These are phyloP conservation scores for Chrysoporthe austroafricana DNA, from an alignment of 2,329 filamentous ascomycete species.

Conservation along the genomic window DNA sequence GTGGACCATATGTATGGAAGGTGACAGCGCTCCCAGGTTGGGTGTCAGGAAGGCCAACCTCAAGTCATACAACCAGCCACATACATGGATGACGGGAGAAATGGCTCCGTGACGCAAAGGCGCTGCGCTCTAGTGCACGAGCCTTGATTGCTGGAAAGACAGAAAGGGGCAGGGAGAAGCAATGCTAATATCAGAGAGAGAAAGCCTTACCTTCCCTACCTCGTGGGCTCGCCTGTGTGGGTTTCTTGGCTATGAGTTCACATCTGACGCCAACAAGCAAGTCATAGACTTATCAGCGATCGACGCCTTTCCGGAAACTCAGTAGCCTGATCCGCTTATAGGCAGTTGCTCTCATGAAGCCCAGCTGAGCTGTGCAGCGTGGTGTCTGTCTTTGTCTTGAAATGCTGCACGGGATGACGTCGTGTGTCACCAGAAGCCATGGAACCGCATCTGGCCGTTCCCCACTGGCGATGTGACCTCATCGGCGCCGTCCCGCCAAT, in stretches of 20 bases:
- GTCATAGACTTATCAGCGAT: neutral
- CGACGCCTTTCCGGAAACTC: conserved; percentile 8
- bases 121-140: no score
- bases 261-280: neutral
- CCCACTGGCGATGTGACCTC: conserved; percentile 8
- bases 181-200: neutral
- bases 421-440: neutral
- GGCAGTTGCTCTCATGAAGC: neutral
- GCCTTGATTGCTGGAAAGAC: neutral
- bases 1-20: no score
- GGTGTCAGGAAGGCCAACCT: neutral
- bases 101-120: neutral
- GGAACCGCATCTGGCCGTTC: neutral
- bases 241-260: neutral
- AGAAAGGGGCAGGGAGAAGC: neutral
- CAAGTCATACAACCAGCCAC: neutral
- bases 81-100: neutral
- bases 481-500: conserved; percentile 6
- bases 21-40: no score
- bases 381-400: neutral
- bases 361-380: neutral
- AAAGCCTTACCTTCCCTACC: neutral
- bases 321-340: conserved; percentile 4
- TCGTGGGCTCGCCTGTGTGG: neutral
- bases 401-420: conserved; percentile 5